phyloP scores from a whole-genome alignment of 2,329 filamentous ascomycete species.

The Pseudogymnoascus sp. region DNA sequence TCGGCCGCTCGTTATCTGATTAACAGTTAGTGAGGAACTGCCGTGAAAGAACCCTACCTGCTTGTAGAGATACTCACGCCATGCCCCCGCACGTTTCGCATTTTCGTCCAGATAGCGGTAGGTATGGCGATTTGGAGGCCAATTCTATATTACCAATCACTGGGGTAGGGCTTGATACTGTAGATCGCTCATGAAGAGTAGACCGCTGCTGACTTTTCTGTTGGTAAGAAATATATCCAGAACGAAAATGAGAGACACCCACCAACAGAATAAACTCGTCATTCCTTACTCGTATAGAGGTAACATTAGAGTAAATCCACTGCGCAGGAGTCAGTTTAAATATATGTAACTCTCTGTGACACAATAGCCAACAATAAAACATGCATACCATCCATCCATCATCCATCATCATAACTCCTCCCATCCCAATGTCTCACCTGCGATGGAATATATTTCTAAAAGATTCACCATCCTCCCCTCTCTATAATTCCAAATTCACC shows the following conservation, averaged over 20 bases:
- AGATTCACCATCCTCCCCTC: neutral
- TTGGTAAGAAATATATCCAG: neutral
- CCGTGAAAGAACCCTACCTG: neutral
- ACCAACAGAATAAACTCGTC: neutral
- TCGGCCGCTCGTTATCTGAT: neutral
- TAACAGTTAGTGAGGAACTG: neutral
- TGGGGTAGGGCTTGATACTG: neutral
- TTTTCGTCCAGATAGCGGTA: neutral
- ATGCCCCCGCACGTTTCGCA: neutral
- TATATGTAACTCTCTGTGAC: neutral
- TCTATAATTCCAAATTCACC: neutral
- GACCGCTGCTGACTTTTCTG: neutral
- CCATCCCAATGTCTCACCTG: neutral
- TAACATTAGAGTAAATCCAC: neutral
- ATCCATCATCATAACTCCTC: neutral
- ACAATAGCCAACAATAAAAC: neutral
- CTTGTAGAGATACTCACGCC: neutral
- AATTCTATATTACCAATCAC: neutral
- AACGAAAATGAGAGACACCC: neutral
- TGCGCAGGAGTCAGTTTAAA: neutral
- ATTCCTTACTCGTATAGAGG: neutral
- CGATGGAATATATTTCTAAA: neutral
- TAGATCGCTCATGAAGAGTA: neutral
- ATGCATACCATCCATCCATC: conserved; percentile 1
- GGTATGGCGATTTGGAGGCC: neutral